Evolutionary conservation across 352 stramenopile genomes (phyloP).

Genomic region (Phytophthora capsici): DNA sequence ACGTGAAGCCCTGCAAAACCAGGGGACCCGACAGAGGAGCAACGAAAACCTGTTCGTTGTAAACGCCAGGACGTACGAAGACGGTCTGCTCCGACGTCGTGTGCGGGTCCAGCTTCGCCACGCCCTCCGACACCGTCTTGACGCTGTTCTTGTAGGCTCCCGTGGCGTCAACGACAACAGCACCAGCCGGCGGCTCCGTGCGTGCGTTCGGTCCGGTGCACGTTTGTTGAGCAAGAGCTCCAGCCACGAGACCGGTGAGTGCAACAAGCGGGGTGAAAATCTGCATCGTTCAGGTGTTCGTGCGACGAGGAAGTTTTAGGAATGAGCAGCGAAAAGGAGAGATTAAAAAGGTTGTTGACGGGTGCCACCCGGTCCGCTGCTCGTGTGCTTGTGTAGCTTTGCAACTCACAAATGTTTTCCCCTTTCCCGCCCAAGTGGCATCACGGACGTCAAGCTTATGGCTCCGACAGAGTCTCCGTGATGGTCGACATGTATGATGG

Average conservation of each 20-base stretch:
- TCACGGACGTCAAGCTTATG: conserved; percentile 18
- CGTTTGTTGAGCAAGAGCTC: conserved; percentile 4
- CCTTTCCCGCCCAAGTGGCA: conserved; percentile 28
- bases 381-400: conserved; percentile 11
- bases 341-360: conserved; percentile 4
- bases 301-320: conserved; percentile 16
- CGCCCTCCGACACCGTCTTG: conserved; percentile 23
- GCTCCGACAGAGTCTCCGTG: not conserved
- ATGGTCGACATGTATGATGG: no score
- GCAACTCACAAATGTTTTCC: conserved; percentile 18
- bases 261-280: conserved; percentile 26
- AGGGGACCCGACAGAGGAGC: conserved; percentile 23
- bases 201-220: conserved; percentile 28
- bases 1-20: conserved; percentile 32
- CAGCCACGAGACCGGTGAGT: conserved; percentile 15
- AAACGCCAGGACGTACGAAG: conserved; percentile 30
- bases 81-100: conserved; percentile 31
- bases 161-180: conserved; percentile 30
- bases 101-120: conserved; percentile 15
- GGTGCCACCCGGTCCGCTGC: not conserved
- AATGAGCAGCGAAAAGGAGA: conserved; percentile 16
- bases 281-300: conserved; percentile 18
- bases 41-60: conserved; percentile 31
- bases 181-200: conserved; percentile 14
- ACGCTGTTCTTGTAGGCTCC: conserved; percentile 33